Percentiles rank a stretch among this genome's conserved stretches.
phyloP scores from a whole-genome alignment of 2,329 filamentous ascomycete genomes.

The Spiromastix sp. region DNA sequence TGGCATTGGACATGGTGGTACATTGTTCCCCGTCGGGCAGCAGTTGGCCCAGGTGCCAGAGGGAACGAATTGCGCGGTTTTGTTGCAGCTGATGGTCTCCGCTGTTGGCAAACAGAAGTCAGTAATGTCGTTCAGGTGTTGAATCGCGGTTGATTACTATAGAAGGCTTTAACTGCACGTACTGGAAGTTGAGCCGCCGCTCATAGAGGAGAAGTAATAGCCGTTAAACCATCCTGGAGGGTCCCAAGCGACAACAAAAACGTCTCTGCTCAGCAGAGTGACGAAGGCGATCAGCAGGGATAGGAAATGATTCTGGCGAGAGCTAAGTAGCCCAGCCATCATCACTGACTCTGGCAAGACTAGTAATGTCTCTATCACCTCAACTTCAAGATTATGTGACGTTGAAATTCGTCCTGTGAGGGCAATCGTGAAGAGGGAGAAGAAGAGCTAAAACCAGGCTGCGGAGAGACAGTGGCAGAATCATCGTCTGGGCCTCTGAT shows the following conservation, averaged over 20 bases:
- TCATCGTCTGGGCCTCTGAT: too few relatives aligned
- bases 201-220: too few relatives aligned
- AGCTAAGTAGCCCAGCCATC: too few relatives aligned
- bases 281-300: conserved; percentile 1
- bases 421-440: too few relatives aligned
- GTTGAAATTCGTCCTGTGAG: too few relatives aligned
- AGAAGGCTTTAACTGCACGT: background rate
- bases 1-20: conserved; percentile 1
- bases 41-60: conserved; percentile 4
- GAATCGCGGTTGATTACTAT: background rate
- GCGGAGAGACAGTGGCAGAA: too few relatives aligned
- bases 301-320: too few relatives aligned
- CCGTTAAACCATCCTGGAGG: conserved; percentile 4
- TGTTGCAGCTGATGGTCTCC: conserved; percentile 3
- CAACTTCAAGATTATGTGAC: too few relatives aligned
- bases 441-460: too few relatives aligned
- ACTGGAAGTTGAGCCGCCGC: background rate
- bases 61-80: background rate
- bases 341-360: too few relatives aligned
- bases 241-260: background rate
- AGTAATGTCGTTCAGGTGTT: background rate
- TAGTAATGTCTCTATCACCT: too few relatives aligned
- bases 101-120: conserved; percentile 1
- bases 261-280: background rate
- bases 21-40: background rate